phyloP scores from a whole-genome alignment of 176 grass and related monocot genomes.

The Oryza meridionalis region DNA sequence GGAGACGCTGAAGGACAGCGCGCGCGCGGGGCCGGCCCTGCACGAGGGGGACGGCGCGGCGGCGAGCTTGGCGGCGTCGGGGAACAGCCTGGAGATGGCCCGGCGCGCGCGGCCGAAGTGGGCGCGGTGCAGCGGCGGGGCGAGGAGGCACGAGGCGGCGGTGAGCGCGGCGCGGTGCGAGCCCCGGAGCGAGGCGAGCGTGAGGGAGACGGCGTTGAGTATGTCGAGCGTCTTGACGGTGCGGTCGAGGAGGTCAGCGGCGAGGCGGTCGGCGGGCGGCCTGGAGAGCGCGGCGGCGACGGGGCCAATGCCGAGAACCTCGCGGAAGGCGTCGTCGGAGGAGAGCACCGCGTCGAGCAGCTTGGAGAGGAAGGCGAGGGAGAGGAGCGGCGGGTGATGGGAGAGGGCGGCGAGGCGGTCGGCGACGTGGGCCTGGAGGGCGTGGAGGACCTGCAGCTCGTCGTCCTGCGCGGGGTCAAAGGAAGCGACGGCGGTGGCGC shows the following conservation, averaged over 20 bases:
- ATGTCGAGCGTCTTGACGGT: conserved; percentile 79
- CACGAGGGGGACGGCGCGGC: conserved; percentile 19
- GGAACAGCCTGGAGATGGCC: conserved; percentile 63
- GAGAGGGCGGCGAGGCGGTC: conserved; percentile 58
- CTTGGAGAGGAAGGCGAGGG: conserved; percentile 80
- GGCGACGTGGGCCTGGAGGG: conserved; percentile 74
- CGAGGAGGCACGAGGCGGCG: conserved; percentile 67
- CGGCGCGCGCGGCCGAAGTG: conserved; percentile 77
- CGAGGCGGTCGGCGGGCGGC: conserved; percentile 68
- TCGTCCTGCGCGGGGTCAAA: conserved; percentile 70
- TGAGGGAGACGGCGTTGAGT: conserved; percentile 73
- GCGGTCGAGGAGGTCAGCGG: conserved; percentile 76
- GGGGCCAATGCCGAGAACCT: conserved; percentile 47
- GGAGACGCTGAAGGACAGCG: conserved; percentile 72
- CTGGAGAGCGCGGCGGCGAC: conserved; percentile 45
- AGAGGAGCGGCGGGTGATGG: conserved; percentile 31
- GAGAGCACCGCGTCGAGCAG: conserved; percentile 71
- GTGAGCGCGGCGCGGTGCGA: conserved; percentile 72
- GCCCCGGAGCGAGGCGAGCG: conserved; percentile 69
- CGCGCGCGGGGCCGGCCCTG: conserved; percentile 21
- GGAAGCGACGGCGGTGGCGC: conserved; percentile 61
- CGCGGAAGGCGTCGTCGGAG: conserved; percentile 62
- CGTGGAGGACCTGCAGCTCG: conserved; percentile 60
- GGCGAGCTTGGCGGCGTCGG: not conserved
- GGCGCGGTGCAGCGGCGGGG: conserved; percentile 32